Base-by-base conservation (phyloP, 441 rosid genomes). In the Adansonia madagascariensis region DNA sequence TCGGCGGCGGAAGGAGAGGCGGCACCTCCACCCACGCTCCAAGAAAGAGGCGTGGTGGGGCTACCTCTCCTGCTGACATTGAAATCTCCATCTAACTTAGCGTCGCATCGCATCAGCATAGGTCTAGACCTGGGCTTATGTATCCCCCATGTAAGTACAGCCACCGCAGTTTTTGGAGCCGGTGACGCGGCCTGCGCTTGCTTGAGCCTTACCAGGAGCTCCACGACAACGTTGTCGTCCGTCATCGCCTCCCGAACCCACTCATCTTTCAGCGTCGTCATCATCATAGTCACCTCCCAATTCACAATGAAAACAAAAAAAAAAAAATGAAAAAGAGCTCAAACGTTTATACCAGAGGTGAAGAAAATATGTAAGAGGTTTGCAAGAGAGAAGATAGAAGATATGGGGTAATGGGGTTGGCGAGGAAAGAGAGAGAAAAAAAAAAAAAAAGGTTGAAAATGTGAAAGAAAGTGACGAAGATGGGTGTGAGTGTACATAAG, bases 31-130 rank as follows among this genome's bases (percentile, higher is more conserved):
- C 90, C 93, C 4, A 90, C 91, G 85, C 98, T 93, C 98, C 99
- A 95, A 0, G 97, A 91, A 35, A 95, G 91, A 6, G 99, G 97
- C n/a, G 99, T 95, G 55, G 92, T 92, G 6, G 98, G 99, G 74
- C 98, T 95, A 15, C 87, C 88, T 85, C 94, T 89, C 31, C 86
- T 75, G 56, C 88, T 81, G 59, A 82, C 78, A 9, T 85, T 80
- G 12, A 88, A 89, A 77, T 91, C 94, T 35, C 82, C 85, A 56
- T 86, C 91, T 70, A 81, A 90, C 69, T 72, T 78, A 49, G 14
- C 79, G 15, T 86, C 91, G 72, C 82, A 84, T 74, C 93, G 87
- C 52, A 80, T 27, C 53, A 88, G 82, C 59, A 80, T 22, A 50
- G 90, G 83, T 60, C 87, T 83, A 0, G 96, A 86, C 87, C 99